Percentiles rank a stretch among this genome's conserved stretches.
These are phyloP conservation scores for Aspergillus ellipticus DNA, from an alignment of 495 filamentous ascomycete genomes.

Conservation along the genomic window DNA sequence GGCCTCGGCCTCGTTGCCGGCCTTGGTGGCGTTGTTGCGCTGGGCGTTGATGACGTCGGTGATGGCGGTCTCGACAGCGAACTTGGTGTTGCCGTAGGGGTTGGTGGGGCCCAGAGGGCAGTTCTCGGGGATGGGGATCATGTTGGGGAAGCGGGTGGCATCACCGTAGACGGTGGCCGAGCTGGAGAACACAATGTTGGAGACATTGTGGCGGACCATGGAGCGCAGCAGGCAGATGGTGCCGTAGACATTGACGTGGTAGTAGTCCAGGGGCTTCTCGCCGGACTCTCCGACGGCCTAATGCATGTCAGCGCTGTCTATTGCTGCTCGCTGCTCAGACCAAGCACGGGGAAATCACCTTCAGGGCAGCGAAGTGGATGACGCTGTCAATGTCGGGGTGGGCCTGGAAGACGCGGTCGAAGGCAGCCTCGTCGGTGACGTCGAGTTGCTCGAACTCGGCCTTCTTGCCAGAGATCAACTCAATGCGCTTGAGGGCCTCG, in stretches of 20 bases:
- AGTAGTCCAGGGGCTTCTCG: slow-evolving; percentile 96
- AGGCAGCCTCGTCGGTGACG: slow-evolving; percentile 75
- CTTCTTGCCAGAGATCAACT: slow-evolving; percentile 86
- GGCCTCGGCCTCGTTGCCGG: slow-evolving; percentile 59
- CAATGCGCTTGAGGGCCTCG: slow-evolving; percentile 86
- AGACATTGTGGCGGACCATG: slow-evolving; percentile 85
- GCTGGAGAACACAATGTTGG: slow-evolving; percentile 96
- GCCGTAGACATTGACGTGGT: slow-evolving; percentile 92
- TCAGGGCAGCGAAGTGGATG: slow-evolving; percentile 96
- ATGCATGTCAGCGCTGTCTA: no score
- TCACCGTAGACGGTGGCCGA: slow-evolving; percentile 98
- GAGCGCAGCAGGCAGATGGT: slow-evolving; percentile 81
- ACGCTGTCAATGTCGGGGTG: slow-evolving; percentile 95
- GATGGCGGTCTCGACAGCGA: slow-evolving; percentile 84
- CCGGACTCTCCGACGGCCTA: slow-evolving; percentile 96
- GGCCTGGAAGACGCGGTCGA: slow-evolving; percentile 84
- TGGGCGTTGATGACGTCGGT: slow-evolving; percentile 85
- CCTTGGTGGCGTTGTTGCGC: slow-evolving; percentile 77
- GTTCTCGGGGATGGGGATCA: slow-evolving; percentile 97
- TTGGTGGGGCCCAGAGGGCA: slow-evolving; percentile 96
- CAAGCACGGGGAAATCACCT: slow-evolving; percentile 58
- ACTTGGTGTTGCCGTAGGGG: slow-evolving; percentile 94
- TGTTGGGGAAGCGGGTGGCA: slow-evolving; percentile 90
- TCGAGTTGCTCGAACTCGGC: slow-evolving; percentile 83
- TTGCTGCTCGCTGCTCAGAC: no score